Evolutionary conservation across 345 rosid genomes (phyloP), one percentile per base, ranked within the genome.

Genomic region (Hirschfeldia incana): DNA sequence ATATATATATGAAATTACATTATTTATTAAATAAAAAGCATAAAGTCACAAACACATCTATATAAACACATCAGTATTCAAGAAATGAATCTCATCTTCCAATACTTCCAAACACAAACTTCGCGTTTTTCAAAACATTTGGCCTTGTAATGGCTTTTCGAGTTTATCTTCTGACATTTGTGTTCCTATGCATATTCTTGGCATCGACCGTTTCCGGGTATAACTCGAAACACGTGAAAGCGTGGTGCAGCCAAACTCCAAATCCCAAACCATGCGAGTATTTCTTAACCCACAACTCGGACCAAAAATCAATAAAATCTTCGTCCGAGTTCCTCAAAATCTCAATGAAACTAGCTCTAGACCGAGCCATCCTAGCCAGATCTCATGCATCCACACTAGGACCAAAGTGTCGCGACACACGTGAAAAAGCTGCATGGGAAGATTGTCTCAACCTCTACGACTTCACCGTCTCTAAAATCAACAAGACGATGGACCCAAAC

Each of bases 241-340:
- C 66, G 2, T 92, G 90, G 94, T 92, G 94, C 67, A 73, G 85
- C 81, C 64, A 85, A 77, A 88, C 92, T 44, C 94, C 97, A 7
- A 36, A 92, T 78, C 94, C 97, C 1, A 77, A 81, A 46, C 89
- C 94, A 29, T 90, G 97, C 66, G 88, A 88, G 44, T 85, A 87
- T 75, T 89, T 85, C 69, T 64, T 91, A 72, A 66, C 77, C 44
- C 83, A 77, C 12, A 81, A 78, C 73, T 78, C 77, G n/a, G 61
- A 65, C 21, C 72, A 49, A 44, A 64, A 44, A 1, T 53, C 77
- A 2, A 87, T 89, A 33, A 82, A 75, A 8, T 63, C 81, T 0
- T 81, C 78, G 36, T 46, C 87, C 12, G 83, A 87, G 9, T 90
- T 90, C 17, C 87, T 80, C 34, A 78, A 72, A 69, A 76, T 87